A percentile compares a stretch with the other conserved stretches of the same genome.
Evolutionary conservation across 164 flowering plant genomes (phyloP).

Genomic region (Vitis riparia): DNA sequence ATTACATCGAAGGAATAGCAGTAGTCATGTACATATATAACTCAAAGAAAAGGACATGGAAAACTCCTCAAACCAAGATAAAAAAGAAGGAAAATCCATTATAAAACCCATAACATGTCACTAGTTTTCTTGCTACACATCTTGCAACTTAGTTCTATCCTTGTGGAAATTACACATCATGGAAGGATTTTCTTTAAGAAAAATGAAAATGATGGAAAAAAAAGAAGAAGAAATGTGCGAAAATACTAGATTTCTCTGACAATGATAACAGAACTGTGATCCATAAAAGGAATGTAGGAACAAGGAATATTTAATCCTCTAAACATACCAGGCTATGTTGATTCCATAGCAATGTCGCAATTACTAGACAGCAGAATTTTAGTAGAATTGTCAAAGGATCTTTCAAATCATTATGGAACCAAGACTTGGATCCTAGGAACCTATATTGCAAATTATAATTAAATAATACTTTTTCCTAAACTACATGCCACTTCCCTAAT

Average conservation of each 20-base stretch:
- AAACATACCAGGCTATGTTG: not conserved
- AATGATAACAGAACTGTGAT: too few relatives aligned
- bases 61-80: too few relatives aligned
- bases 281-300: too few relatives aligned
- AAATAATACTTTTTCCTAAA: not conserved
- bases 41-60: too few relatives aligned
- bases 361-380: not conserved
- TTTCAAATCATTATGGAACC: not conserved
- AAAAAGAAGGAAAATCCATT: not conserved
- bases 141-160: not conserved
- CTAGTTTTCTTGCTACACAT: not conserved
- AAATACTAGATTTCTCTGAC: too few relatives aligned
- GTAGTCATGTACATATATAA: not conserved
- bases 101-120: not conserved
- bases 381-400: not conserved
- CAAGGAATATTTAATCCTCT: not conserved
- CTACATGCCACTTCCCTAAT: not conserved
- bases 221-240: not conserved
- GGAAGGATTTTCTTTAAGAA: not conserved
- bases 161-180: not conserved
- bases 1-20: conserved; percentile 7
- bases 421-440: not conserved
- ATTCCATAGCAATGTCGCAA: not conserved
- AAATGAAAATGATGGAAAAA: not conserved
- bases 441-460: too few relatives aligned